Conservation (phyloP, 164 flowering plant species). For the Aristolochia californica region DNA sequence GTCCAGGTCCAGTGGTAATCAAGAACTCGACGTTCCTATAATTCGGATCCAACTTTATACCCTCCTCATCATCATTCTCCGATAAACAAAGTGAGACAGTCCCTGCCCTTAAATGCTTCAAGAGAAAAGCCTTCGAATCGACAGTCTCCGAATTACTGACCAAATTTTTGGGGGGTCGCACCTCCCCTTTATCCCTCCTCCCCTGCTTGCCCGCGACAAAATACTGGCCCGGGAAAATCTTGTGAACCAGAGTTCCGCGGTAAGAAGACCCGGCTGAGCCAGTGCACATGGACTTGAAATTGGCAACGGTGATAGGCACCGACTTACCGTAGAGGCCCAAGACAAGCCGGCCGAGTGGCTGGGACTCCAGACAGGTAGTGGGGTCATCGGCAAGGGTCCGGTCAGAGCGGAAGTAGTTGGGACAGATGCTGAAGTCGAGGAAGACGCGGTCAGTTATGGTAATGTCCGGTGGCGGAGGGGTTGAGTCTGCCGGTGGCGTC, state of each 20-base stretch:
- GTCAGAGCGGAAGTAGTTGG: slow-evolving; percentile 51
- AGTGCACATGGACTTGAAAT: slow-evolving; percentile 74
- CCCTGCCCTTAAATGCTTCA: slow-evolving; percentile 59
- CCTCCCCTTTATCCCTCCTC: slow-evolving; percentile 56
- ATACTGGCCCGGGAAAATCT: slow-evolving; percentile 76
- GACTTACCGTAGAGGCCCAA: slow-evolving; percentile 83
- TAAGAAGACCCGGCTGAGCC: slow-evolving; percentile 45
- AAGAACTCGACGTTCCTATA: slow-evolving; percentile 93
- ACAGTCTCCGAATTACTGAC: slow-evolving; percentile 57
- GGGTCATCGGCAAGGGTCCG: slow-evolving; percentile 34
- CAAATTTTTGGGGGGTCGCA: slow-evolving; percentile 36
- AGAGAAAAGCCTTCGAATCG: slow-evolving; percentile 46
- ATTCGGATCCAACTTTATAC: slow-evolving; percentile 53
- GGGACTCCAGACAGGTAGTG: slow-evolving; percentile 45
- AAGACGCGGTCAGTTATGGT: slow-evolving; percentile 84
- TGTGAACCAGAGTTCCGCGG: slow-evolving; percentile 67
- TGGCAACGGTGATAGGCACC: slow-evolving; percentile 72
- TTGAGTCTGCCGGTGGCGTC: slow-evolving; percentile 15
- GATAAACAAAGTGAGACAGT: slow-evolving; percentile 67
- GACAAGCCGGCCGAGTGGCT: slow-evolving; percentile 73
- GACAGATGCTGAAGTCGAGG: slow-evolving; percentile 82
- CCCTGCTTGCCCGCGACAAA: slow-evolving; percentile 81
- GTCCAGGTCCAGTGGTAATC: slow-evolving; percentile 95
- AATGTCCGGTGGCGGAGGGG: slow-evolving; percentile 40
- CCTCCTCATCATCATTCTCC: slow-evolving; percentile 89